Conservation (phyloP, 495 filamentous ascomycete species). For the Penicillium diatomitis region DNA sequence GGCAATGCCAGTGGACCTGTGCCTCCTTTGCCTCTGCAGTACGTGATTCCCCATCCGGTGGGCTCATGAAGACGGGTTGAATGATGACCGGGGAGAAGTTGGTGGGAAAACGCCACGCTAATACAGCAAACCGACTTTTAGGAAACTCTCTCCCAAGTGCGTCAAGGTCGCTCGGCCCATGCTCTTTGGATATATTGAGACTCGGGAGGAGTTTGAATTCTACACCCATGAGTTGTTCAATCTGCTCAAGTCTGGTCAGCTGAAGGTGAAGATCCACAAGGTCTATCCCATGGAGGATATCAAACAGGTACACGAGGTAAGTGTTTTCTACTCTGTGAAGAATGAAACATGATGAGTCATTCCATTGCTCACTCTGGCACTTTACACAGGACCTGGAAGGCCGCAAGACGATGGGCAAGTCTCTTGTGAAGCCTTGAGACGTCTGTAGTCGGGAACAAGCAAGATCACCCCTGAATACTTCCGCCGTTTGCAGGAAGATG, state of each 20-base stretch:
- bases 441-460: neutral
- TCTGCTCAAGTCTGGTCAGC: slow-evolving; percentile 54
- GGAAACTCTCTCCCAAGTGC: slow-evolving; percentile 65
- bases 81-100: neutral
- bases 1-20: slow-evolving; percentile 85
- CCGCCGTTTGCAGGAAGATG: neutral
- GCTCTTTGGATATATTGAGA: slow-evolving; percentile 65
- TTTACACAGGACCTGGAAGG: slow-evolving; percentile 61
- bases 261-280: slow-evolving; percentile 71
- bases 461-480: neutral
- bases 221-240: slow-evolving; percentile 69
- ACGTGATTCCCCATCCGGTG: slow-evolving; percentile 16
- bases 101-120: too few species aligned
- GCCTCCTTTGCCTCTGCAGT: slow-evolving; percentile 60
- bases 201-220: slow-evolving; percentile 63
- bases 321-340: neutral
- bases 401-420: slow-evolving; percentile 76
- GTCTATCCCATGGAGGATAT: slow-evolving; percentile 75
- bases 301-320: slow-evolving; percentile 56
- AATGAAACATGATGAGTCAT: too few species aligned
- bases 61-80: neutral
- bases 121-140: slow-evolving; percentile 1
- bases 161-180: slow-evolving; percentile 67
- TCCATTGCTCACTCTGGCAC: too few species aligned
- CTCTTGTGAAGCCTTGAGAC: slow-evolving; percentile 29